Conservation (phyloP, 2,329 filamentous ascomycete genomes). For the Esteya vermicola region DNA sequence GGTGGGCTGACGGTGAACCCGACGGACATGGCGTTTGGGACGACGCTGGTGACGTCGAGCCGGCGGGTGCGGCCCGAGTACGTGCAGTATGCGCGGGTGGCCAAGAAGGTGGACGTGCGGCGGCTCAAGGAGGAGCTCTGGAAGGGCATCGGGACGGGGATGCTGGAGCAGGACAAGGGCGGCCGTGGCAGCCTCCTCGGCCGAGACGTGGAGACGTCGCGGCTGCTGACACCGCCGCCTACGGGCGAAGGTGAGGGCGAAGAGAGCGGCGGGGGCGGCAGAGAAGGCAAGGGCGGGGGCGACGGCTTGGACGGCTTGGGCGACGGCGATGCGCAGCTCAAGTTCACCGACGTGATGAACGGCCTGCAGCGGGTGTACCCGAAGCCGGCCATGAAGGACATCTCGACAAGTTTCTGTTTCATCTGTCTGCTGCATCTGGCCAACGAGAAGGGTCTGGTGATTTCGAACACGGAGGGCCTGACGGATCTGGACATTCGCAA, state of each 20-base stretch:
- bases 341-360: conserved; percentile 89
- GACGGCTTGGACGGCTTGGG: conserved; percentile 7
- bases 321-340: conserved; percentile 39
- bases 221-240: conserved; percentile 10
- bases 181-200: conserved; percentile 22
- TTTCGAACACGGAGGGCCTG: conserved; percentile 48
- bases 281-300: neutral
- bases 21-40: conserved; percentile 42
- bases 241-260: neutral
- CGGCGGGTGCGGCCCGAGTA: conserved; percentile 51
- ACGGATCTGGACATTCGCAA: conserved; percentile 46
- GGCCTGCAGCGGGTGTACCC: conserved; percentile 75
- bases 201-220: conserved; percentile 2
- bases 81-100: conserved; percentile 54
- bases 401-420: conserved; percentile 86
- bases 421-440: conserved; percentile 84
- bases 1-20: conserved; percentile 26
- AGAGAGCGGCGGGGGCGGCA: neutral
- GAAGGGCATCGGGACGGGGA: conserved; percentile 46
- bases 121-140: conserved; percentile 57
- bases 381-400: conserved; percentile 75
- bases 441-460: conserved; percentile 79
- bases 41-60: conserved; percentile 51
- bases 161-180: conserved; percentile 18
- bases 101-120: conserved; percentile 58